Percentiles rank a stretch among this genome's conserved stretches.
Conservation (phyloP, 805 yeast species). For the Wickerhamomyces silvicola region DNA sequence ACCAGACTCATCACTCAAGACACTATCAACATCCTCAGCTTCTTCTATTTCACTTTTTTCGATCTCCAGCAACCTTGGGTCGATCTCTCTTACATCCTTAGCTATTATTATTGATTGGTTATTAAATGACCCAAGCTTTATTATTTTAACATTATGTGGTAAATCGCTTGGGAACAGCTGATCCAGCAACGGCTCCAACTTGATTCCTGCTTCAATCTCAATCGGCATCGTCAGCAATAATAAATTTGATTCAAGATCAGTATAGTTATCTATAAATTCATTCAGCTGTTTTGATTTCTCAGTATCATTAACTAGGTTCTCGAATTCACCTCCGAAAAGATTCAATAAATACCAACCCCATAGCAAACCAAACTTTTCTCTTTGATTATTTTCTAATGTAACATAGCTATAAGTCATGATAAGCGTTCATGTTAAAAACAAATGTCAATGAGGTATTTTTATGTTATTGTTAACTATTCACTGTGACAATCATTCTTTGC, state of each 20-base stretch:
- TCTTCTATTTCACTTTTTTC: background rate
- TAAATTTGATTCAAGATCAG: too few relatives aligned
- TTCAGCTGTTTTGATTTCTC: slow-evolving; percentile 22
- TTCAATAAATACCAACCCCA: slow-evolving; percentile 33
- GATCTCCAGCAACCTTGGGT: too few relatives aligned
- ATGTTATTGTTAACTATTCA: too few relatives aligned
- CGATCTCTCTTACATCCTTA: too few relatives aligned
- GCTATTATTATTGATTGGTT: background rate
- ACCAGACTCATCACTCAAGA: slow-evolving; percentile 8
- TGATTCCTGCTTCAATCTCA: too few relatives aligned
- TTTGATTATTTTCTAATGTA: slow-evolving; percentile 25
- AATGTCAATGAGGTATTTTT: too few relatives aligned
- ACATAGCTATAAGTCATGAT: slow-evolving; percentile 4
- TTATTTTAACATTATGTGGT: too few relatives aligned
- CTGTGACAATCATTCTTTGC: too few relatives aligned
- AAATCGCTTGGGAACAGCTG: too few relatives aligned
- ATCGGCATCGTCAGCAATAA: too few relatives aligned
- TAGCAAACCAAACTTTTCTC: slow-evolving; percentile 27
- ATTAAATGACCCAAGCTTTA: too few relatives aligned
- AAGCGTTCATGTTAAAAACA: background rate
- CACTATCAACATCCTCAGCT: slow-evolving; percentile 1
- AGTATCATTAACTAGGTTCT: slow-evolving; percentile 24
- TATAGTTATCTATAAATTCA: slow-evolving; percentile 16
- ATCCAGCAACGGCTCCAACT: too few relatives aligned
- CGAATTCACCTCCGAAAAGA: slow-evolving; percentile 29